Percentiles rank a stretch among this genome's conserved stretches.
Conservation (phyloP, 1,139 yeast species). For the Chernovozyma aurita region DNA sequence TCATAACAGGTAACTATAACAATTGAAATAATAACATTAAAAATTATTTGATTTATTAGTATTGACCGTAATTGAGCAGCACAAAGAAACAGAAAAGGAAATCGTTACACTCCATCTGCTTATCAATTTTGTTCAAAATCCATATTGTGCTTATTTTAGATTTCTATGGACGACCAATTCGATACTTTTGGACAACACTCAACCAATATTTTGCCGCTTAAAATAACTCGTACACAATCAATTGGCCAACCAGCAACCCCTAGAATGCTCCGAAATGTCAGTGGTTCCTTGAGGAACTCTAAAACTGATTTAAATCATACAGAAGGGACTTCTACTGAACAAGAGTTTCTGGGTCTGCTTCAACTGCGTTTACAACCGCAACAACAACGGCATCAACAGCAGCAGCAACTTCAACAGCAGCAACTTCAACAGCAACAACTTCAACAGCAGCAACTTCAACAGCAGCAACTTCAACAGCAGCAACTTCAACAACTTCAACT, state of each 20-base stretch:
- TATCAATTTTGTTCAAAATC: no score
- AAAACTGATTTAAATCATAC: conserved; percentile 10
- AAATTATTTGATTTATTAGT: no score
- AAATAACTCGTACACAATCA: conserved; percentile 8
- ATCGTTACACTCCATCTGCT: no score
- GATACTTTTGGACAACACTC: not conserved
- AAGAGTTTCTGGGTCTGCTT: conserved; percentile 15
- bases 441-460: not conserved
- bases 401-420: conserved; percentile 9
- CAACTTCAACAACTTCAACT: conserved; percentile 9
- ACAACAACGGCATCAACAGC: conserved; percentile 7
- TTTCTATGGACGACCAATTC: not conserved
- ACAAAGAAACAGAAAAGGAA: no score
- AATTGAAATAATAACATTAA: no score
- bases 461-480: conserved; percentile 8
- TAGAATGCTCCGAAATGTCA: conserved; percentile 65
- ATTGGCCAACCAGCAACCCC: conserved; percentile 62
- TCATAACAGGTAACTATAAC: no score
- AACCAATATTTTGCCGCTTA: conserved; percentile 1
- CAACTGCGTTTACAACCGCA: conserved; percentile 8
- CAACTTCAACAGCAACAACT: conserved; percentile 7
- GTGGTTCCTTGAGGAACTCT: conserved; percentile 29
- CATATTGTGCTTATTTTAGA: no score
- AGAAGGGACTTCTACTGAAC: conserved; percentile 7
- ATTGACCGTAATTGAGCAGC: no score